Evolutionary conservation across 2,329 filamentous ascomycete species (phyloP).

Genomic region (Hypomyces perniciosus): DNA sequence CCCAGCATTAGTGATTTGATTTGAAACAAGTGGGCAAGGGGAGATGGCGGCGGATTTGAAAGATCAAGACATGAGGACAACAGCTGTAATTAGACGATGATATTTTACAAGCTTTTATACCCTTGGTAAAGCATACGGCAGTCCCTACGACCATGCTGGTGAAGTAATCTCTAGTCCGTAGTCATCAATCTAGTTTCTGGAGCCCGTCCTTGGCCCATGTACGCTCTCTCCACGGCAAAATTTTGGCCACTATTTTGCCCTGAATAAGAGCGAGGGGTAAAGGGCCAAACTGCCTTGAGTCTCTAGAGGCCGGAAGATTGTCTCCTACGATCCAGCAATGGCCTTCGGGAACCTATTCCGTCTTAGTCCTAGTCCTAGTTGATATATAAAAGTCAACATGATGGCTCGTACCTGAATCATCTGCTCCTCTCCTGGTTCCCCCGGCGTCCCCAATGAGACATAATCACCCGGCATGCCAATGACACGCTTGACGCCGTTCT

Average conservation of each 20-base stretch:
- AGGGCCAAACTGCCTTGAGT: constrained; percentile 82
- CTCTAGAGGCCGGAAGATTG: constrained; percentile 75
- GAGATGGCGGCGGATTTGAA: constrained; percentile 12
- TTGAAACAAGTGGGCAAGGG: constrained; percentile 9
- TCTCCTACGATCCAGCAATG: constrained; percentile 92
- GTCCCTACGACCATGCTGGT: background rate
- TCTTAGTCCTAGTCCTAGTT: background rate
- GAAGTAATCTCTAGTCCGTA: no score
- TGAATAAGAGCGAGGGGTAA: constrained; percentile 77
- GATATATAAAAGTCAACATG: background rate
- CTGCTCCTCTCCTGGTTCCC: constrained; percentile 34
- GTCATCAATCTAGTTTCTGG: constrained; percentile 20
- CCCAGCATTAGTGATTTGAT: constrained; percentile 21
- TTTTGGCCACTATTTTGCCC: constrained; percentile 71
- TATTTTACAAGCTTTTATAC: constrained; percentile 20
- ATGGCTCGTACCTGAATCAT: constrained; percentile 58
- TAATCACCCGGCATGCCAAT: constrained; percentile 71
- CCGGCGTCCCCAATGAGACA: constrained; percentile 60
- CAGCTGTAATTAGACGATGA: constrained; percentile 31
- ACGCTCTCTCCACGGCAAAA: constrained; percentile 46
- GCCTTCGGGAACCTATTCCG: constrained; percentile 68
- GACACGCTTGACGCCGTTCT: constrained; percentile 71
- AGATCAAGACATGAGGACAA: constrained; percentile 14
- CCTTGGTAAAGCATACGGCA: background rate
- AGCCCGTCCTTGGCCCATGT: constrained; percentile 44